Conservation (phyloP, 225 moss, liverwort and hornwort species). For the Physcomitrellopsis africana region DNA sequence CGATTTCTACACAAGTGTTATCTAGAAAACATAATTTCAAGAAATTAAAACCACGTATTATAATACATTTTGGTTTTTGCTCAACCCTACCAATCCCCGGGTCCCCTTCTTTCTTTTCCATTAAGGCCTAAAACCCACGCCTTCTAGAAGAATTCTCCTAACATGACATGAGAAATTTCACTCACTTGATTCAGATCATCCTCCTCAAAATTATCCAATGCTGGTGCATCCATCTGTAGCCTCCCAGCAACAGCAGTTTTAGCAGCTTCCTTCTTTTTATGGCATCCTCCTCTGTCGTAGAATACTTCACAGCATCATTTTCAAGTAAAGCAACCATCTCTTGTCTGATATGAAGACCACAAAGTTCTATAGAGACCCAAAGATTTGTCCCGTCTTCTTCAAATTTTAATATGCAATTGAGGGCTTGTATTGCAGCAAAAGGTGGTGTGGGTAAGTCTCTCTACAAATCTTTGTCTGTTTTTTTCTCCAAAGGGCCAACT, state of each 20-base stretch:
- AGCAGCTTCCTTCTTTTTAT: conserved; percentile 56
- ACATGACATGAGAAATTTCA: background rate
- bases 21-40: conserved; percentile 30
- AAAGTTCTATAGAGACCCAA: conserved; percentile 65
- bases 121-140: background rate
- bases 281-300: conserved; percentile 48
- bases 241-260: conserved; percentile 43
- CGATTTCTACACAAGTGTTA: conserved; percentile 30
- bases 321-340: conserved; percentile 81
- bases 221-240: conserved; percentile 41
- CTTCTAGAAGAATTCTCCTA: no score
- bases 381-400: conserved; percentile 70
- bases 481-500: conserved; percentile 63
- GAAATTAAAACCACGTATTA: no score
- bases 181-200: conserved; percentile 59
- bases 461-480: conserved; percentile 78
- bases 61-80: no score
- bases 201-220: conserved; percentile 65
- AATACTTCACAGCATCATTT: conserved; percentile 69
- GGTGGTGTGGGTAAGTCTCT: conserved; percentile 86
- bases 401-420: conserved; percentile 52
- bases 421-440: conserved; percentile 56
- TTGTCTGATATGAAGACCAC: conserved; percentile 71
- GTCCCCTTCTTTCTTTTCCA: no score
- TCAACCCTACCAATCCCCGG: no score